Conservation (phyloP, 2,329 filamentous ascomycete genomes). For the Magnaporthales sp. region DNA sequence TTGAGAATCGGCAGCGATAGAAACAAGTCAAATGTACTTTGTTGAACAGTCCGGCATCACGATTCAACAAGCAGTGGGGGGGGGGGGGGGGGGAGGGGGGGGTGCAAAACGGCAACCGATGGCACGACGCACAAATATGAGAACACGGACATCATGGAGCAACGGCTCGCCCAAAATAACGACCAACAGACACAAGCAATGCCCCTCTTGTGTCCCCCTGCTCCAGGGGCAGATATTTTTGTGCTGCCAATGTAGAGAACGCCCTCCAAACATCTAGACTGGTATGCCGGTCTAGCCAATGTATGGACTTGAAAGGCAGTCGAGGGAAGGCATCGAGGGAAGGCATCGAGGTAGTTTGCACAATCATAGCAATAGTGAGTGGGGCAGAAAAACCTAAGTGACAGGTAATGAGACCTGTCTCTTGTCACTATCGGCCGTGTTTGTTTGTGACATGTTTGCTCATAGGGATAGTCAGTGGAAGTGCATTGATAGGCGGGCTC, state of each 20-base stretch:
- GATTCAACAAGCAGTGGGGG: neutral
- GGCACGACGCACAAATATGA: neutral
- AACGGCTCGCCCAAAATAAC: neutral
- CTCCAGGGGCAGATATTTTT: neutral
- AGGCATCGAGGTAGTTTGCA: neutral
- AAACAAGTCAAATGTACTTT: neutral
- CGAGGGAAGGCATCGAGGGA: neutral
- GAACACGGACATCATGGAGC: neutral
- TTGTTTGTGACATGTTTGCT: neutral
- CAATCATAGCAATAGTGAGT: neutral
- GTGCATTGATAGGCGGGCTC: neutral
- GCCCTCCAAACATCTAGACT: neutral
- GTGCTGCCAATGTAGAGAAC: neutral
- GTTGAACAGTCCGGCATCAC: neutral
- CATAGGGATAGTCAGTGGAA: neutral
- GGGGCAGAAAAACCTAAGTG: neutral
- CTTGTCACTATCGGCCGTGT: conserved; percentile 1
- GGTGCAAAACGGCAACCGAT: neutral
- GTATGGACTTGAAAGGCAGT: neutral
- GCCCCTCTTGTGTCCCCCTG: neutral
- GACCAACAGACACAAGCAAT: neutral
- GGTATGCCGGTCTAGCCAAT: neutral
- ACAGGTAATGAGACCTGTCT: neutral
- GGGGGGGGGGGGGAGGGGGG: too few species aligned
- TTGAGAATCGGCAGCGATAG: neutral